phyloP scores from a whole-genome alignment of 164 flowering plant species.

The Magnolia kwangsiensis region DNA sequence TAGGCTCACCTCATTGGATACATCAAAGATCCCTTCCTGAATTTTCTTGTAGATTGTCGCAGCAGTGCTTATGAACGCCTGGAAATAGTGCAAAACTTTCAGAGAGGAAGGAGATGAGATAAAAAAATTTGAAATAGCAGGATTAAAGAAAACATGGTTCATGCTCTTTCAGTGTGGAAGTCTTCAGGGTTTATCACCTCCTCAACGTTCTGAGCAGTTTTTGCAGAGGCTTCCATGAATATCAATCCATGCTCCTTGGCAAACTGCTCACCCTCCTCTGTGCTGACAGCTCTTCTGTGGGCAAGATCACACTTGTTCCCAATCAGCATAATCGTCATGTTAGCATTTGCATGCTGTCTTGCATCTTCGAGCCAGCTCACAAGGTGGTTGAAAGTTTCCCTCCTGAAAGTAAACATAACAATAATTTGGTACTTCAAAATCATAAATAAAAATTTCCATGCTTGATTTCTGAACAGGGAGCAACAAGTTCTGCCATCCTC shows the following conservation, averaged over 20 bases:
- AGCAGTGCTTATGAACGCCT: conserved; percentile 83
- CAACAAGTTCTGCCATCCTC: neutral
- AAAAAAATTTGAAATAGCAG: neutral
- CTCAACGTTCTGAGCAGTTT: conserved; percentile 21
- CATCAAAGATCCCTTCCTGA: conserved; percentile 83
- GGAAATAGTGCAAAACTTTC: neutral
- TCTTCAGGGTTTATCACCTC: conserved; percentile 5
- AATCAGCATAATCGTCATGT: conserved; percentile 84
- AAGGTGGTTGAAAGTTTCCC: conserved; percentile 25
- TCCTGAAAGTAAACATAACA: conserved; percentile 1
- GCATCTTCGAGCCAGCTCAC: conserved; percentile 93
- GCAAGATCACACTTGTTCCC: conserved; percentile 21
- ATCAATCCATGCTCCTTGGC: conserved; percentile 31
- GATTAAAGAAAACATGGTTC: neutral
- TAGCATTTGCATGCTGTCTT: conserved; percentile 82
- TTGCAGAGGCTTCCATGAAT: conserved; percentile 20
- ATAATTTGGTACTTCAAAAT: neutral
- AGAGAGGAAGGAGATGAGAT: neutral
- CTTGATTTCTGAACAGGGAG: neutral
- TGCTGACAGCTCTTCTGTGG: conserved; percentile 20
- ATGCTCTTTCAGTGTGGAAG: neutral
- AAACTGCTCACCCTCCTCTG: conserved; percentile 63
- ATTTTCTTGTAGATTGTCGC: conserved; percentile 73
- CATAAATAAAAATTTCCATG: neutral
- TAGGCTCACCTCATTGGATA: conserved; percentile 67